phyloP scores from a whole-genome alignment of 2,329 filamentous ascomycete species.

The Phaeophleospora eucalypticola region DNA sequence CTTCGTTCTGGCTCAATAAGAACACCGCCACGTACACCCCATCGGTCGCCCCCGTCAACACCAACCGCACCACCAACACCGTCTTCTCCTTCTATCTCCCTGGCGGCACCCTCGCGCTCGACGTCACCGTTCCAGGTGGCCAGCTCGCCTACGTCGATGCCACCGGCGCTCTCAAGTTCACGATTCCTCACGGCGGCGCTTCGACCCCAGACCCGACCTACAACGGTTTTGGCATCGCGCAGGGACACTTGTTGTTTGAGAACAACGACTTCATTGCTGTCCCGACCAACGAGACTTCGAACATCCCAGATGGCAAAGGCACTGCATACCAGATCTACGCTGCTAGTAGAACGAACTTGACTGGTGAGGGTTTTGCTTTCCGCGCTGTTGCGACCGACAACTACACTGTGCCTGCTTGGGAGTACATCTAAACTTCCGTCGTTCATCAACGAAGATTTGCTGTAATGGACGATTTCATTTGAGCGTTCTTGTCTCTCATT shows the following conservation, averaged over 20 bases:
- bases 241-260: not conserved
- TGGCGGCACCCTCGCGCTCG: constrained; percentile 16
- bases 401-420: constrained; percentile 2
- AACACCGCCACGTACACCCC: constrained; percentile 29
- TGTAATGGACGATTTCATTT: too few relatives aligned
- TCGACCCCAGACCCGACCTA: not conserved
- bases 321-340: constrained; percentile 8
- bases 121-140: constrained; percentile 28
- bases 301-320: constrained; percentile 4
- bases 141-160: constrained; percentile 29
- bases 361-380: constrained; percentile 5
- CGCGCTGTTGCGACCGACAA: constrained; percentile 1
- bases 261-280: not conserved
- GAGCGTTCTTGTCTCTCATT: too few relatives aligned
- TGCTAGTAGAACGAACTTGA: constrained; percentile 5
- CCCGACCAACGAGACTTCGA: constrained; percentile 9
- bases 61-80: constrained; percentile 13
- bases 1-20: constrained; percentile 27
- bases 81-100: constrained; percentile 26
- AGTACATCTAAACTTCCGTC: constrained; percentile 9
- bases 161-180: constrained; percentile 12
- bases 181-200: constrained; percentile 2
- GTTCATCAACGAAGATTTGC: too few relatives aligned
- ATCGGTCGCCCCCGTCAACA: constrained; percentile 7
- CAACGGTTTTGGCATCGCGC: not conserved